These are phyloP conservation scores for Leccinum truebloodii DNA, from an alignment of 768 basidiomycete genomes.

Conservation along the genomic window DNA sequence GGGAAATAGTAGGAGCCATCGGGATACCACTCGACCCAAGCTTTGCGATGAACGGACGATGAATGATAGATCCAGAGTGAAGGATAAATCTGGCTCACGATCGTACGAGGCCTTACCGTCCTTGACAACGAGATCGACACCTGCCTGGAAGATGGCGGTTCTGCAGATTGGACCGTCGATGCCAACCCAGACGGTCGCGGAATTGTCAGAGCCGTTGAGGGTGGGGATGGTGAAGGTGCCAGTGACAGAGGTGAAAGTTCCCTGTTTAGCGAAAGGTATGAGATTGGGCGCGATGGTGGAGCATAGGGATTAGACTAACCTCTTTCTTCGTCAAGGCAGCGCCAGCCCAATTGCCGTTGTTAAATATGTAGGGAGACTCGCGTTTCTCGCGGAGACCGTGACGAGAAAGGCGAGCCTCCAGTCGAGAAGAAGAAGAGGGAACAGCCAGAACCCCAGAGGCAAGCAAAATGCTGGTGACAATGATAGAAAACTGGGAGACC, in stretches of 20 bases:
- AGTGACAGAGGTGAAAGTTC: not conserved
- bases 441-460: not conserved
- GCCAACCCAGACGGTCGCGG: not conserved
- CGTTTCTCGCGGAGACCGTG: not conserved
- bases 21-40: not conserved
- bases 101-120: not conserved
- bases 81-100: not conserved
- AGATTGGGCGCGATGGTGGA: not conserved
- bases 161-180: not conserved
- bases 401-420: not conserved
- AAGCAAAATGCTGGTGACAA: not conserved
- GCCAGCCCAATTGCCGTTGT: not conserved
- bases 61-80: not conserved
- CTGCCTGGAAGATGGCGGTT: not conserved
- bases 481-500: not conserved
- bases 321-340: not conserved
- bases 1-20: not conserved
- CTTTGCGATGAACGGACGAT: not conserved
- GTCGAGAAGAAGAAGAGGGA: not conserved
- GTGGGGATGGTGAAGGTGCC: not conserved
- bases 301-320: not conserved
- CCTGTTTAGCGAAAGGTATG: not conserved
- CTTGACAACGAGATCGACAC: not conserved
- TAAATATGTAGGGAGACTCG: not conserved
- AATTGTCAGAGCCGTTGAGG: not conserved